Base-by-base conservation (phyloP, 495 filamentous ascomycete genomes). In the Jackrogersella multiformis region DNA sequence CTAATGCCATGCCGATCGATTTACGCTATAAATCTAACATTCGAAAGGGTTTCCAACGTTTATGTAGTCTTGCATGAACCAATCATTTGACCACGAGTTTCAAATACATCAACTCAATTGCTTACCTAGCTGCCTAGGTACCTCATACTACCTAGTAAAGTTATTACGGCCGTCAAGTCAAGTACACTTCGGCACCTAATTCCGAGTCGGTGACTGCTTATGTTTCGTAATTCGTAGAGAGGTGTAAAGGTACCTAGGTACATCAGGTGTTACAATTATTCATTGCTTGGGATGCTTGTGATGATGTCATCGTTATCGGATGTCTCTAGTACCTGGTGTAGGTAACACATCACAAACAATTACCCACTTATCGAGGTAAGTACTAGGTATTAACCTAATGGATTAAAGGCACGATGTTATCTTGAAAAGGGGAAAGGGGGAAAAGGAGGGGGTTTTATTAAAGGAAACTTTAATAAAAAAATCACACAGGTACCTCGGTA, bases 51-150 rank as follows among this genome's bases (percentile, higher is more conserved):
- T 18, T 1, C 32, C n/a, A n/a, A n/a, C n/a, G n/a, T n/a, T n/a
- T n/a, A n/a, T n/a, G n/a, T n/a, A n/a, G 36, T 46, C 49, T 20
- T 41, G 61, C 61, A 66, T 66, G 21, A 46, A 18, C 67, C 67
- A 70, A 70, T 70, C 67, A 59, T 70, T 62, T 62, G 53, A 58
- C 67, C 67, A 70, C 67, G 67, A 61, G 67, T 58, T 46, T 3
- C 36, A 5, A 45, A 61, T 63, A 42, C 45, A 9, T 42, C 34
- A 61, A 65, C 28, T 65, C 67, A n/a, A 58, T 62, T 65, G 61
- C 51, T 57, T 51, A 20, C n/a, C n/a, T n/a, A n/a, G n/a, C n/a
- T n/a, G n/a, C n/a, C n/a, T n/a, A n/a, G 23, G 42, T 46, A 46
- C 23, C 42, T 24, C 26, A 46, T 26, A 46, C 42, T 4, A 24